Evolutionary conservation across 352 stramenopile species (phyloP).

Genomic region (Pilasporangium apinafurcum): DNA sequence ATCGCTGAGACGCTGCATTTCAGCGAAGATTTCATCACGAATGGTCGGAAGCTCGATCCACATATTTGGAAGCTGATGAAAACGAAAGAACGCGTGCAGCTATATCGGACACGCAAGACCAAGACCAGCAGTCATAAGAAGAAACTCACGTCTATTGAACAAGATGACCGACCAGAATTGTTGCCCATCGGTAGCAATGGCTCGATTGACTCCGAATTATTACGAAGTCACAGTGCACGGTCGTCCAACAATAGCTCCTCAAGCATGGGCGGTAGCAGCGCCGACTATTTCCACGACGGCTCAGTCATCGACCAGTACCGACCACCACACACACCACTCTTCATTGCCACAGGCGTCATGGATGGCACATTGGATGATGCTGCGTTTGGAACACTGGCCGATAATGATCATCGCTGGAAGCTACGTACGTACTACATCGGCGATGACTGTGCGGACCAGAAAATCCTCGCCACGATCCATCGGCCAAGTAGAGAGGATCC

Average conservation of each 20-base stretch:
- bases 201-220: no score
- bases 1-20: slow-evolving; percentile 49
- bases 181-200: no score
- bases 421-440: slow-evolving; percentile 31
- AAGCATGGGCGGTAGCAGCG: no score
- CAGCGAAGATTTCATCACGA: slow-evolving; percentile 22
- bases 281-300: background rate
- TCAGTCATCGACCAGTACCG: background rate
- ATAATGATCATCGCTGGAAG: slow-evolving; percentile 27
- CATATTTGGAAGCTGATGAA: slow-evolving; percentile 34
- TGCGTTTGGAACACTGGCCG: slow-evolving; percentile 29
- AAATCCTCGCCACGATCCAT: slow-evolving; percentile 23
- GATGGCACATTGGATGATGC: slow-evolving; percentile 34
- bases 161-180: no score
- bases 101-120: slow-evolving; percentile 11
- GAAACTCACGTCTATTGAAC: no score
- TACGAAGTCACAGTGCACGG: no score
- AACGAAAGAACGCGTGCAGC: slow-evolving; percentile 24
- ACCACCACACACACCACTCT: slow-evolving; percentile 9
- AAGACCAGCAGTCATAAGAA: background rate
- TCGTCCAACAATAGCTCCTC: no score
- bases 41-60: slow-evolving; percentile 20
- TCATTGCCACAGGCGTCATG: slow-evolving; percentile 30
- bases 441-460: slow-evolving; percentile 27
- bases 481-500: slow-evolving; percentile 23